A percentile compares a stretch with the other conserved stretches of the same genome.
These are phyloP conservation scores for Firmiana major DNA, from an alignment of 345 rosid genomes.

Conservation along the genomic window DNA sequence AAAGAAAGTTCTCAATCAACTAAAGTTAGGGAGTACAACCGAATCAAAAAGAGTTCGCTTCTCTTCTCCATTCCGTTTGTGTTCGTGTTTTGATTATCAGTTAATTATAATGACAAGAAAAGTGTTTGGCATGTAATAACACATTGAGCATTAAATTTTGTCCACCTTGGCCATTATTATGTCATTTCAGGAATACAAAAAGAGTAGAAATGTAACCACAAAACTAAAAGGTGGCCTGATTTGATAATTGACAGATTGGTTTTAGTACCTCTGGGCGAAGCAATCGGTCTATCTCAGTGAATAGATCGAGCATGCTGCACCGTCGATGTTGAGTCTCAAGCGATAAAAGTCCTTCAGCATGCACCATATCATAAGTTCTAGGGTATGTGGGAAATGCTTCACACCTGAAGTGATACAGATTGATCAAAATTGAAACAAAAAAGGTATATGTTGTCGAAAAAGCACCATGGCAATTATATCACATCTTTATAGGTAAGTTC, in stretches of 20 bases:
- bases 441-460: not conserved
- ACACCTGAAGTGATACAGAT: constrained; percentile 53
- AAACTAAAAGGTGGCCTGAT: not conserved
- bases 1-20: not conserved
- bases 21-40: not conserved
- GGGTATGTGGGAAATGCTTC: constrained; percentile 95
- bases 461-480: not conserved
- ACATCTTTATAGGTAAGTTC: not conserved
- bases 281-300: constrained; percentile 81
- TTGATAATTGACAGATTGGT: not conserved
- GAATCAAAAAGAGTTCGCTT: not conserved
- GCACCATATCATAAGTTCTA: constrained; percentile 91
- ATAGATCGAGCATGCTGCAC: constrained; percentile 57
- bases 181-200: not conserved
- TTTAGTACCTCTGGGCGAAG: constrained; percentile 95
- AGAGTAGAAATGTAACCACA: not conserved
- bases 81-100: not conserved
- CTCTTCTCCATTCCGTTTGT: not conserved
- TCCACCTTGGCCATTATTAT: not conserved
- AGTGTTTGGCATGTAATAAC: not conserved
- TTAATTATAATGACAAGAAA: not conserved
- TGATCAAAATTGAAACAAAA: not conserved
- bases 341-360: constrained; percentile 74
- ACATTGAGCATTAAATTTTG: not conserved
- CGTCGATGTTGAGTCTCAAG: constrained; percentile 47